These are phyloP conservation scores for Vaccinium macrocarpon DNA, from an alignment of 148 eudicot species.

Conservation along the genomic window DNA sequence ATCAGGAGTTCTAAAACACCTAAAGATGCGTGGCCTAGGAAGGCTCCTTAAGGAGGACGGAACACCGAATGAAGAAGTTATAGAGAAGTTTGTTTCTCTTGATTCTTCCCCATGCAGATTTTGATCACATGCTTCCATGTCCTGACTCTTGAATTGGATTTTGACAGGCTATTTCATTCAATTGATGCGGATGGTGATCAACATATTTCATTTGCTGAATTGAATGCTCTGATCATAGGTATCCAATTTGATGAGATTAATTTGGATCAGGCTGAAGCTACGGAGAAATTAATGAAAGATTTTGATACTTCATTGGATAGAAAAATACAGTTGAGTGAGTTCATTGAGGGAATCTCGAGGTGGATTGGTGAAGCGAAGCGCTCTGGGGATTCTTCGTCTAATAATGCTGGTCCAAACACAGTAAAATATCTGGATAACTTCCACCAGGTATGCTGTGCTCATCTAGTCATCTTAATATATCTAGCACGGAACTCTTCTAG, in stretches of 20 bases:
- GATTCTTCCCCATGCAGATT: not conserved
- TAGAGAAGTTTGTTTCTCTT: constrained; percentile 39
- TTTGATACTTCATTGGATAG: constrained; percentile 55
- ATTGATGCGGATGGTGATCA: constrained; percentile 50
- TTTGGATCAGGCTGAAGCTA: constrained; percentile 50
- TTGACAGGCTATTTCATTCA: constrained; percentile 54
- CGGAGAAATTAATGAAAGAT: constrained; percentile 55
- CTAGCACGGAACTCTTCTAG: not conserved
- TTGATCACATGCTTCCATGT: not conserved
- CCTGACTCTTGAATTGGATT: constrained; percentile 12
- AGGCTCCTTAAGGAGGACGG: constrained; percentile 54
- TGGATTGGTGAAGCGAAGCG: constrained; percentile 50
- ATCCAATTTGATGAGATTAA: constrained; percentile 56
- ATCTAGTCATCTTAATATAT: not conserved
- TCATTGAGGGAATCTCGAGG: constrained; percentile 47
- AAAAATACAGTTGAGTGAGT: constrained; percentile 46
- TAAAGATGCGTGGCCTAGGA: constrained; percentile 55
- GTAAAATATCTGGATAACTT: constrained; percentile 27
- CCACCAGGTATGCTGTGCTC: constrained; percentile 32
- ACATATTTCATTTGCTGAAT: constrained; percentile 50
- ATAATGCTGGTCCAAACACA: constrained; percentile 19
- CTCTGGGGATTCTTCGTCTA: constrained; percentile 20
- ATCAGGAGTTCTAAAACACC: constrained; percentile 60
- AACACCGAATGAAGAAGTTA: constrained; percentile 35
- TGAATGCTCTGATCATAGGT: constrained; percentile 72